phyloP scores from a whole-genome alignment of 2,329 filamentous ascomycete species.

The Cercospora citrullina region DNA sequence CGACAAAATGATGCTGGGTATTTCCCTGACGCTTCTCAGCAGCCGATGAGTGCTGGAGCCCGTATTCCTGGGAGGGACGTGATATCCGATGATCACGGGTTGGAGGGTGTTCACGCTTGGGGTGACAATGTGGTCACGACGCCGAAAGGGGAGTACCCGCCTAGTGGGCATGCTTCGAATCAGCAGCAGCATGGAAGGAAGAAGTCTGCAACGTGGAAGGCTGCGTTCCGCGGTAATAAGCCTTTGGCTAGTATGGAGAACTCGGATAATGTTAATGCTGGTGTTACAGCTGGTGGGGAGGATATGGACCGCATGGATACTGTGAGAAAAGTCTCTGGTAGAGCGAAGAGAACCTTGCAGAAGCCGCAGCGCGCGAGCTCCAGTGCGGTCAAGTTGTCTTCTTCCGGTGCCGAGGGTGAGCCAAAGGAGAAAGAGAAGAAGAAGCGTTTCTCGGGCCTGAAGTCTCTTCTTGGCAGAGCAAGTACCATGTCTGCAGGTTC shows the following conservation, averaged over 20 bases:
- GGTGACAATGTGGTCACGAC: slow-evolving; percentile 4
- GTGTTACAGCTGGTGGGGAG: not conserved
- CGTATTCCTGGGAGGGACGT: slow-evolving; percentile 3
- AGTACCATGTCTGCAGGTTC: slow-evolving; percentile 35
- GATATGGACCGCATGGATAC: slow-evolving; percentile 3
- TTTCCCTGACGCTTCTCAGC: slow-evolving; percentile 21
- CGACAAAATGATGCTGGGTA: slow-evolving; percentile 25
- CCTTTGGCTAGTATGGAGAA: slow-evolving; percentile 14
- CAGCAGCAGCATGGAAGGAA: slow-evolving; percentile 27
- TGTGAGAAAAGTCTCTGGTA: slow-evolving; percentile 3
- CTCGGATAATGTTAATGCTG: slow-evolving; percentile 1
- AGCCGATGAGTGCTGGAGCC: not conserved
- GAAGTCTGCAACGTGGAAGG: not conserved
- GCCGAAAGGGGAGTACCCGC: not conserved
- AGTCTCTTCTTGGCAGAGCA: slow-evolving; percentile 46
- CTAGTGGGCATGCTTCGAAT: slow-evolving; percentile 19
- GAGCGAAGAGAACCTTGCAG: slow-evolving; percentile 29
- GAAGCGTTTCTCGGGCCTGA: slow-evolving; percentile 49
- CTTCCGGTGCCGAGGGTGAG: slow-evolving; percentile 6
- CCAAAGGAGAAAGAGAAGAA: slow-evolving; percentile 35
- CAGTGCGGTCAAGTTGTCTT: slow-evolving; percentile 20
- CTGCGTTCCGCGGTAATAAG: not conserved
- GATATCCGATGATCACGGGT: slow-evolving; percentile 25
- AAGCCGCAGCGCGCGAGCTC: slow-evolving; percentile 37
- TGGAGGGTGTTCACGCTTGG: slow-evolving; percentile 14